Evolutionary conservation across 495 filamentous ascomycete species (phyloP).

Genomic region (Xylaria flabelliformis): DNA sequence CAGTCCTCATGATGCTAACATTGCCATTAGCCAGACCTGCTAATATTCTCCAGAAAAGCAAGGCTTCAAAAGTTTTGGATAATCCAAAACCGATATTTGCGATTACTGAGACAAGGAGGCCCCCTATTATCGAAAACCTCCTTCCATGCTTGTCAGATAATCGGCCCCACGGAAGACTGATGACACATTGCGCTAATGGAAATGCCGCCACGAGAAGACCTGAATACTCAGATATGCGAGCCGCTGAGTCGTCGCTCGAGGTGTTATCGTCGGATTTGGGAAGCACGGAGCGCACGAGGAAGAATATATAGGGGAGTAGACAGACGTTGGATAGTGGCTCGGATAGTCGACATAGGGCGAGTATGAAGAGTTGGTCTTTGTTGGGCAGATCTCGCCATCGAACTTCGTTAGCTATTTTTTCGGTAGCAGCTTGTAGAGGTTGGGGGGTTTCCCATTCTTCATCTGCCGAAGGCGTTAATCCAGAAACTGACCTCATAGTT

Average conservation of each 20-base stretch:
- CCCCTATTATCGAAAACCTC: slow-evolving; percentile 75
- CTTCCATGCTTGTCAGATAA: slow-evolving; percentile 73
- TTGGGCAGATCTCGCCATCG: slow-evolving; percentile 53
- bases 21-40: slow-evolving; percentile 79
- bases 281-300: slow-evolving; percentile 60
- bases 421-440: background rate
- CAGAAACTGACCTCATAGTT: no score
- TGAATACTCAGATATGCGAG: slow-evolving; percentile 55
- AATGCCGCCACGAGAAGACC: slow-evolving; percentile 79
- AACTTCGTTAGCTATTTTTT: slow-evolving; percentile 25
- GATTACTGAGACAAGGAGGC: slow-evolving; percentile 70
- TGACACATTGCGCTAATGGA: slow-evolving; percentile 72
- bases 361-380: slow-evolving; percentile 59
- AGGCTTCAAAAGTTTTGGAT: slow-evolving; percentile 70
- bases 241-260: slow-evolving; percentile 38
- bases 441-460: background rate
- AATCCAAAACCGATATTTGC: slow-evolving; percentile 78
- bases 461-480: background rate
- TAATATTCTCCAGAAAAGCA: slow-evolving; percentile 70
- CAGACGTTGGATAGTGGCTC: slow-evolving; percentile 59
- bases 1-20: slow-evolving; percentile 80
- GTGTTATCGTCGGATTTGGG: slow-evolving; percentile 30
- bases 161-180: slow-evolving; percentile 77
- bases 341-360: slow-evolving; percentile 58
- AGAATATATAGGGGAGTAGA: slow-evolving; percentile 63